Evolutionary conservation across 768 basidiomycete genomes (phyloP), one percentile per base, ranked within the genome.

Genomic region (Termitomyces sp.): DNA sequence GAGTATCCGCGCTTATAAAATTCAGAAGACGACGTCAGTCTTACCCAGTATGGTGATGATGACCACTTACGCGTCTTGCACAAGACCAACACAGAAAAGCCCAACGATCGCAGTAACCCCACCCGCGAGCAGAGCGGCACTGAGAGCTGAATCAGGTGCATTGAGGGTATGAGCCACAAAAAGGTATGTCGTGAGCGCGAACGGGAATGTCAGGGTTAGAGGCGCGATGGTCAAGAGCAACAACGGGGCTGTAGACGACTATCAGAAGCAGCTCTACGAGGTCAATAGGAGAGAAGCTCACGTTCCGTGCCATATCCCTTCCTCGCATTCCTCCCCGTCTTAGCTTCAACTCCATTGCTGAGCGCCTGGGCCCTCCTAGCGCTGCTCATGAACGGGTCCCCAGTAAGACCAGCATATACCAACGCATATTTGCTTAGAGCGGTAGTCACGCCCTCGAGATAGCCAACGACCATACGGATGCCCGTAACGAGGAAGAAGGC

Each of bases 101-200:
- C 92, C 89, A 36, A 94, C 91, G 22, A 95, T 77, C 6, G 89
- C 91, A 0, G 92, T 92, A 18, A 92, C 85, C 11, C 84, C 86
- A 3, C 89, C 94, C 24, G 89, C 90, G 4, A 96, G 76, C 16
- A 96, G 65, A 1, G 90, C 86, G 22, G 91, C 90, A 13, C 87
- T 81, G 8, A 94, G 78, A 0, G 93, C 92, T 66, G 90, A 82
- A 50, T 86, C 72, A 0, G 92, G 91, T 28, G 87, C 85, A 18
- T 73, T 70, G 22, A 94, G 74, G 0, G 90, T 88, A 73, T 93
- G 91, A 2, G 92, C 90, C n/a, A 94, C 91, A 66, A 96, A 92
- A 20, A 98, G 74, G 72, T 96, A 97, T 5, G 93, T 91, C 40
- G 84, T 75, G 33, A 96, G 77, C 15, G 92, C 88, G 64, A 92